Evolutionary conservation across 768 basidiomycete genomes (phyloP).

Genomic region (Erythrobasidium yunnanense): DNA sequence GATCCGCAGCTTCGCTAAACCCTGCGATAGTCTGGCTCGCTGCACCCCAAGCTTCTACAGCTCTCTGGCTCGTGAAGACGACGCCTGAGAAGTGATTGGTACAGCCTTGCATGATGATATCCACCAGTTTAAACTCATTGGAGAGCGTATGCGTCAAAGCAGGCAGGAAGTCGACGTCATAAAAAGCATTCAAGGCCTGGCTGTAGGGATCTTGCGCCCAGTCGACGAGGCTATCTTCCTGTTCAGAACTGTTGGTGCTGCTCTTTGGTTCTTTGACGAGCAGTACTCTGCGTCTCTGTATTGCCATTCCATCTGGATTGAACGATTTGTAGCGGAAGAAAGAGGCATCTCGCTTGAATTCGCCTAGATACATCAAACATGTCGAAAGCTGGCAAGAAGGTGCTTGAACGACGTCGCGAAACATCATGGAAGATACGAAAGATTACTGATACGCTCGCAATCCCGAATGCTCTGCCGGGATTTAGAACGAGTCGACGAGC

Average conservation of each 20-base stretch:
- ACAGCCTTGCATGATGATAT: not conserved
- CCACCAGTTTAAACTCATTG: slow-evolving; percentile 2
- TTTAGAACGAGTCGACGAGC: not conserved
- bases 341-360: not conserved
- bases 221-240: not conserved
- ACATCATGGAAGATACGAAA: no score
- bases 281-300: slow-evolving; percentile 7
- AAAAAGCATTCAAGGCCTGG: not conserved
- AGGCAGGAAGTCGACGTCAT: slow-evolving; percentile 23
- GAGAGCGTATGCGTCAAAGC: slow-evolving; percentile 1
- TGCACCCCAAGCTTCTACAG: slow-evolving; percentile 59
- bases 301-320: not conserved
- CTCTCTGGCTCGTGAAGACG: slow-evolving; percentile 66
- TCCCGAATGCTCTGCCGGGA: not conserved
- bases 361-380: not conserved
- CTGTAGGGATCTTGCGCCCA: slow-evolving; percentile 5
- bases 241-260: not conserved
- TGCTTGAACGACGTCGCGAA: not conserved
- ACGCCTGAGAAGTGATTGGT: slow-evolving; percentile 48
- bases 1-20: not conserved
- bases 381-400: slow-evolving; percentile 1
- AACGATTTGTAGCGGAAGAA: not conserved
- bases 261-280: slow-evolving; percentile 9
- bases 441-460: not conserved
- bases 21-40: slow-evolving; percentile 40